Evolutionary conservation across 495 filamentous ascomycete species (phyloP), one percentile per base, ranked within the genome.

Genomic region (Hypoxylon trugodes): DNA sequence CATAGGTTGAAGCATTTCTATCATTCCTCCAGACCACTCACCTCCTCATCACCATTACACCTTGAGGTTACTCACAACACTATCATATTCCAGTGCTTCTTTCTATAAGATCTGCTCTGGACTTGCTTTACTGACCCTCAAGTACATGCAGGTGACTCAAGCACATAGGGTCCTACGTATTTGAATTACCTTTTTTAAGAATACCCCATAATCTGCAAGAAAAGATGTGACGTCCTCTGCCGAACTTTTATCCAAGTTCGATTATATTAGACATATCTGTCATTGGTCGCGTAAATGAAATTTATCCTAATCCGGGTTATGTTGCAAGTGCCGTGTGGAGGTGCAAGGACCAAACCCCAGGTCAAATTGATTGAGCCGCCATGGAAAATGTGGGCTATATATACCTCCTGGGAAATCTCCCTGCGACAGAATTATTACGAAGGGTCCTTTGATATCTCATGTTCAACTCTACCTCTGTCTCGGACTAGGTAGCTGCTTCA

Each of bases 201-300:
- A n/a, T n/a, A n/a, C n/a, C n/a, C n/a, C n/a, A n/a, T n/a, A n/a
- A n/a, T n/a, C n/a, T n/a, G n/a, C n/a, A n/a, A n/a, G n/a, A 37
- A 37, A 15, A 1, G 4, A 37, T 37, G 35, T 16, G 6, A 33
- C 26, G 13, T 8, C 28, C 16, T 48, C 26, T 69, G 57, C 66
- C 57, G 62, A 66, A 35, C 7, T 25, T 62, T 55, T 55, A 55
- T 51, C 36, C 41, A 59, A 51, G 28, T 19, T 10, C 33, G 37
- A 55, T 68, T 67, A 74, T 72, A 73, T 68, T 61, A 51, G 32
- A 35, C 38, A 65, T 25, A n/a, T 50, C 37, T 63, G 36, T 53
- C 47, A 73, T 74, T 73, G 74, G 72, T 55, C 54, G 57, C 45
- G 59, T 65, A 69, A 61, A 68, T 70, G 59, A 68, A 59, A 67